Conservation (phyloP, 768 basidiomycete genomes). For the Royoungia palumana region DNA sequence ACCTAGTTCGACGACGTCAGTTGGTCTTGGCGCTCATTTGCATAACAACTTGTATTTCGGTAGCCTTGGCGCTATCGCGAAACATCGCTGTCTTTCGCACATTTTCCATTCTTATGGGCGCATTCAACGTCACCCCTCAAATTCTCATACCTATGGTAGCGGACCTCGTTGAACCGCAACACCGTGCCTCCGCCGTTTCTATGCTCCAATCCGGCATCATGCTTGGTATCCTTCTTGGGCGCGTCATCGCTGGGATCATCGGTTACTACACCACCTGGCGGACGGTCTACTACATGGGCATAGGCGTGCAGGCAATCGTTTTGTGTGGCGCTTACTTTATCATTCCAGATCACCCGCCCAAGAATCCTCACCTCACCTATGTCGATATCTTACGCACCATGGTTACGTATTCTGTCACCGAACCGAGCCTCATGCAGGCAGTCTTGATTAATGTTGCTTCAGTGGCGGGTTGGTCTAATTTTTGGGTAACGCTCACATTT, state of each 20-base stretch:
- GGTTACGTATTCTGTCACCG: constrained; percentile 37
- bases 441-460: constrained; percentile 26
- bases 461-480: constrained; percentile 31
- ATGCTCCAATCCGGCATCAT: constrained; percentile 33
- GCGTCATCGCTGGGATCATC: constrained; percentile 38
- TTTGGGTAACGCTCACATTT: constrained; percentile 45
- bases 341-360: constrained; percentile 43
- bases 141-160: constrained; percentile 42
- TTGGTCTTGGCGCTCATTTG: constrained; percentile 36
- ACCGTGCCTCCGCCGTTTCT: constrained; percentile 22
- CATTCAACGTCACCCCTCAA: constrained; percentile 40
- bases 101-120: constrained; percentile 36
- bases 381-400: constrained; percentile 35
- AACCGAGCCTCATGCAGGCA: constrained; percentile 42
- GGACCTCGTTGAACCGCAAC: constrained; percentile 38
- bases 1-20: constrained; percentile 43
- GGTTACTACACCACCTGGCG: constrained; percentile 41
- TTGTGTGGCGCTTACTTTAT: constrained; percentile 30
- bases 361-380: constrained; percentile 37
- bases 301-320: constrained; percentile 32
- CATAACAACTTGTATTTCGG: constrained; percentile 35
- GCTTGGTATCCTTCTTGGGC: constrained; percentile 28
- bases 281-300: constrained; percentile 40
- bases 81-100: constrained; percentile 31
- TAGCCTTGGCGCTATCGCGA: constrained; percentile 39